Percentiles rank a stretch among this genome's conserved stretches.
phyloP scores from a whole-genome alignment of 257 asterid genomes.

The Fraxinus anomala region DNA sequence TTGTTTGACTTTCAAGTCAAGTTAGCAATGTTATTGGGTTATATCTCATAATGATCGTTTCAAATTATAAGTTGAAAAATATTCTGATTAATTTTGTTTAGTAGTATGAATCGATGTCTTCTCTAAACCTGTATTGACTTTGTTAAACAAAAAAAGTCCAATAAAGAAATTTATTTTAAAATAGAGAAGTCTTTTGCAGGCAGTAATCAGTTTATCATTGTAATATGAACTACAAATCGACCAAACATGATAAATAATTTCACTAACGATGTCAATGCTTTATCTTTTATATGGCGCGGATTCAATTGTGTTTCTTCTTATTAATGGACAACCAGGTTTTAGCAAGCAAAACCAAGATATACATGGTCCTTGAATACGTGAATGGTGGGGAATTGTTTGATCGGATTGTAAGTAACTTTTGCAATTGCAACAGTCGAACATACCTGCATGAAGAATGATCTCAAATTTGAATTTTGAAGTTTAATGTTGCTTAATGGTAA shows the following conservation, averaged over 20 bases:
- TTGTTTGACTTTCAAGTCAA: background rate
- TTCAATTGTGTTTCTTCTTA: constrained; percentile 5
- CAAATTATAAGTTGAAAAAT: background rate
- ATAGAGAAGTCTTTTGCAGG: background rate
- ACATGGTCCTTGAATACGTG: constrained; percentile 95
- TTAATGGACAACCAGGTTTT: constrained; percentile 60
- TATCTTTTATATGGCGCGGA: background rate
- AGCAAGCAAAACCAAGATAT: constrained; percentile 95
- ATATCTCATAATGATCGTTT: background rate
- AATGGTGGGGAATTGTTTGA: constrained; percentile 96
- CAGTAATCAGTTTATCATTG: background rate
- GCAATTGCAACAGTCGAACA: constrained; percentile 6
- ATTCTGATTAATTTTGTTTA: background rate
- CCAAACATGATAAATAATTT: background rate
- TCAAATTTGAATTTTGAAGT: background rate
- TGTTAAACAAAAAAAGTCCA: background rate
- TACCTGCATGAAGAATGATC: background rate
- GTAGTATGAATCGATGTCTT: background rate
- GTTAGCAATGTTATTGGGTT: background rate
- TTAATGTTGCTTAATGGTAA: background rate
- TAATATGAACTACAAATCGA: background rate
- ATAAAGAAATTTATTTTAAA: background rate
- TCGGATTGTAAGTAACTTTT: constrained; percentile 67
- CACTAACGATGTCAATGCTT: background rate
- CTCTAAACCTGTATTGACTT: background rate